A percentile compares a stretch with the other conserved stretches of the same genome.
These are phyloP conservation scores for Calonectria multiphialidica DNA, from an alignment of 2,329 filamentous ascomycete genomes.

Conservation along the genomic window DNA sequence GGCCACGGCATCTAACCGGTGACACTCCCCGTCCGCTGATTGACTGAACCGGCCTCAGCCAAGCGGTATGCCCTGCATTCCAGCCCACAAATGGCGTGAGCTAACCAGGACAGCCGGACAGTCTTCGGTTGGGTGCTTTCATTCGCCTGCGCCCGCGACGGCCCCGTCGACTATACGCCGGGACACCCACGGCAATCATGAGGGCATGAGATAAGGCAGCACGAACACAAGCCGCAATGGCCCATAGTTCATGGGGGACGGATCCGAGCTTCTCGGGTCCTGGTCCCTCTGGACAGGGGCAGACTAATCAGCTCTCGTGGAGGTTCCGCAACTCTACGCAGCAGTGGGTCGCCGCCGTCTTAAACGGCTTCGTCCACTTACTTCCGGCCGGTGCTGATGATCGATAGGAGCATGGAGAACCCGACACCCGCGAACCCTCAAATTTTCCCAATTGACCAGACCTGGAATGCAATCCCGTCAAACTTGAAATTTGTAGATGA, in stretches of 20 bases:
- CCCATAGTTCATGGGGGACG: not conserved
- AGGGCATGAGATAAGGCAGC: not conserved
- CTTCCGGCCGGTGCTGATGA: not conserved
- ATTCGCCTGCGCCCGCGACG: not conserved
- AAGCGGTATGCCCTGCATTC: not conserved
- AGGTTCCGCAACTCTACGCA: conserved; percentile 1
- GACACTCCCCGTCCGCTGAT: not conserved
- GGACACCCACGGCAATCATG: not conserved
- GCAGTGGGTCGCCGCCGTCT: not conserved
- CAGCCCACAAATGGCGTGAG: not conserved
- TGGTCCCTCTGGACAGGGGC: not conserved
- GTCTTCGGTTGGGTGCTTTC: not conserved
- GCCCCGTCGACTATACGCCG: not conserved
- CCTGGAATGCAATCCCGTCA: not conserved
- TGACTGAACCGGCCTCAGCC: not conserved
- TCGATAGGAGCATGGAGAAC: not conserved
- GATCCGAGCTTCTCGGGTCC: not conserved
- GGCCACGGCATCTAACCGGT: no score
- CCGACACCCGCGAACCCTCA: not conserved
- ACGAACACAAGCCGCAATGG: not conserved
- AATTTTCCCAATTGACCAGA: not conserved
- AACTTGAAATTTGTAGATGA: not conserved
- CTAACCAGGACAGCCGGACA: not conserved
- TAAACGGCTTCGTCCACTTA: not conserved
- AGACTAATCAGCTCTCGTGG: not conserved